phyloP scores from a whole-genome alignment of 2,329 filamentous ascomycete genomes.

The Thielaviopsis euricoi region DNA sequence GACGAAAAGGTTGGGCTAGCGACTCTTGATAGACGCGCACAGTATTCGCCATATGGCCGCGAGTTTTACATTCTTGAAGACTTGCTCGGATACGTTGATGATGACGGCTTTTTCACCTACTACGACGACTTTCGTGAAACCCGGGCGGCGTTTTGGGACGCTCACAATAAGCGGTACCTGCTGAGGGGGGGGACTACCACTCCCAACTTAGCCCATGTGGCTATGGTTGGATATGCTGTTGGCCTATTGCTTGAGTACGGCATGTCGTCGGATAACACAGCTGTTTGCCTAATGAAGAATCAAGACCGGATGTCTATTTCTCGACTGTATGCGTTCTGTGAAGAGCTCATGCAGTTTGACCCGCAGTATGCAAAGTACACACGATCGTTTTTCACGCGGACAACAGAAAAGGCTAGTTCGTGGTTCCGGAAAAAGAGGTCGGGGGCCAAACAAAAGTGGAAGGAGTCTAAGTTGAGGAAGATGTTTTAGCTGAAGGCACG shows the following conservation, averaged over 20 bases:
- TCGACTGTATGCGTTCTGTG: neutral
- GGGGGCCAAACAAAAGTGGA: neutral
- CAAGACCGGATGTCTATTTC: neutral
- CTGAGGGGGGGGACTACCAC: neutral
- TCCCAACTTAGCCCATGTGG: neutral
- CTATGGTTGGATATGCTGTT: neutral
- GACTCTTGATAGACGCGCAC: neutral
- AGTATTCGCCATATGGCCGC: neutral
- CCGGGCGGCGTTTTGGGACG: neutral
- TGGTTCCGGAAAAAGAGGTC: neutral
- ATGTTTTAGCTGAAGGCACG: neutral
- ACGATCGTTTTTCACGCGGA: neutral
- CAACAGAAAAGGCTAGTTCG: neutral
- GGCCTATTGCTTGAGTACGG: neutral
- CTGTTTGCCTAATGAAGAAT: neutral
- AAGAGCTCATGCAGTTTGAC: neutral
- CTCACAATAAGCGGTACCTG: neutral
- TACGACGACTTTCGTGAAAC: neutral
- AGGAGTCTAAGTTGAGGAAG: neutral
- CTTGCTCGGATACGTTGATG: neutral
- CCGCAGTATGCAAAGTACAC: neutral
- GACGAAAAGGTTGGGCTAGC: neutral
- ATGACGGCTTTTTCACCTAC: constrained; percentile 1
- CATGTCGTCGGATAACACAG: neutral
- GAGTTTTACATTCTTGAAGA: constrained; percentile 3